Evolutionary conservation across 805 yeast species (phyloP).

Genomic region (Cyberlindnera nakhonratchasimensis): DNA sequence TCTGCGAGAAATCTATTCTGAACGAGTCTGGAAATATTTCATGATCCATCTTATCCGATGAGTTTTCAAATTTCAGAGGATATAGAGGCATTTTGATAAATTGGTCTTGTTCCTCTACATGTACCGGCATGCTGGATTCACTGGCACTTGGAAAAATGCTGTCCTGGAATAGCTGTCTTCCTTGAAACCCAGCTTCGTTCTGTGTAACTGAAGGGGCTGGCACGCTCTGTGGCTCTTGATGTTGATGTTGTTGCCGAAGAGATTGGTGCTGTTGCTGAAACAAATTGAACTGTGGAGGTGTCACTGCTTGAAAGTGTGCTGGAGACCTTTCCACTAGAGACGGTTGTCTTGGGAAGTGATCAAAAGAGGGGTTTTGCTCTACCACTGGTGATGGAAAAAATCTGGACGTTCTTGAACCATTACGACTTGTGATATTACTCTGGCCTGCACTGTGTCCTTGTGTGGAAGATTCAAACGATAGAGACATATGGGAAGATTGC

Average conservation of each 20-base stretch:
- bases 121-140: neutral
- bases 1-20: neutral
- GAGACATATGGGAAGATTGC: conserved; percentile 8
- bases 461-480: conserved; percentile 6
- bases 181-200: conserved; percentile 1
- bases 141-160: neutral
- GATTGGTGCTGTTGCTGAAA: conserved; percentile 2
- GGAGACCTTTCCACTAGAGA: conserved; percentile 7
- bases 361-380: conserved; percentile 19
- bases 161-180: conserved; percentile 3
- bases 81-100: neutral
- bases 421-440: conserved; percentile 6
- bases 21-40: conserved; percentile 15
- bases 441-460: neutral
- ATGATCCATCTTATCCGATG: conserved; percentile 9
- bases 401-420: conserved; percentile 21
- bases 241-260: neutral
- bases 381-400: conserved; percentile 27
- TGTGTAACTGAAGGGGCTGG: neutral
- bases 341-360: conserved; percentile 16
- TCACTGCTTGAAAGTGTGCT: neutral
- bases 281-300: conserved; percentile 7
- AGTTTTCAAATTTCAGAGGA: neutral
- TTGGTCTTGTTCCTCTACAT: neutral
- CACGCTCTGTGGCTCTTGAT: neutral